Percentiles rank a stretch among this genome's conserved stretches.
These are phyloP conservation scores for Pseudogymnoascus destructans DNA, from an alignment of 2,329 filamentous ascomycete species.

Conservation along the genomic window DNA sequence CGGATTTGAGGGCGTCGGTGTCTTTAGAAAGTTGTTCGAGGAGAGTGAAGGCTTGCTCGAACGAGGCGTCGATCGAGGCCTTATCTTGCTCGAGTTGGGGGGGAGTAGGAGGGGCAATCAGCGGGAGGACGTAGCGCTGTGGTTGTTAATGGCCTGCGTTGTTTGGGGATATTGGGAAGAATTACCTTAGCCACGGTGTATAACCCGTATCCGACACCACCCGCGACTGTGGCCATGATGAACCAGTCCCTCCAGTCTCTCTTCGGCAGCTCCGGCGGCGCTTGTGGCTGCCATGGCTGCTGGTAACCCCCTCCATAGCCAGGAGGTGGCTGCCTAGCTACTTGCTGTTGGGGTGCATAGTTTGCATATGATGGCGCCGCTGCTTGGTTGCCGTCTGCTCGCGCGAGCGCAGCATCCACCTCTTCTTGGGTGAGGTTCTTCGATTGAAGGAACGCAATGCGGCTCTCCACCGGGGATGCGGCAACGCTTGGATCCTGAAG, in stretches of 20 bases:
- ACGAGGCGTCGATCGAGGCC: constrained; percentile 79
- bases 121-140: constrained; percentile 77
- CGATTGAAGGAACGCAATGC: constrained; percentile 81
- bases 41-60: constrained; percentile 79
- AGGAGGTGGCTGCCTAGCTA: constrained; percentile 27
- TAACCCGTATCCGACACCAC: constrained; percentile 77
- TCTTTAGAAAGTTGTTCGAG: constrained; percentile 88
- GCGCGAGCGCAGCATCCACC: constrained; percentile 69
- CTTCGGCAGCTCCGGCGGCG: constrained; percentile 49
- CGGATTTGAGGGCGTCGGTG: constrained; percentile 73
- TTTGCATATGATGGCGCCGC: constrained; percentile 28
- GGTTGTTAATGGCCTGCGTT: constrained; percentile 17
- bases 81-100: constrained; percentile 93
- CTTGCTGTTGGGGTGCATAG: constrained; percentile 33
- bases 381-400: constrained; percentile 49
- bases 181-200: constrained; percentile 75
- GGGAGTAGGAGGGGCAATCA: constrained; percentile 86
- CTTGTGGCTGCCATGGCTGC: constrained; percentile 43
- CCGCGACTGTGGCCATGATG: constrained; percentile 94
- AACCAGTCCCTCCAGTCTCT: constrained; percentile 99
- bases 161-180: not conserved
- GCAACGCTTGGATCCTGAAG: constrained; percentile 89
- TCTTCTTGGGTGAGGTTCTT: constrained; percentile 98
- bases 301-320: constrained; percentile 37
- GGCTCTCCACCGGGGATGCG: constrained; percentile 80